Evolutionary conservation across 495 filamentous ascomycete species (phyloP).

Genomic region (Talaromyces thailandensis): DNA sequence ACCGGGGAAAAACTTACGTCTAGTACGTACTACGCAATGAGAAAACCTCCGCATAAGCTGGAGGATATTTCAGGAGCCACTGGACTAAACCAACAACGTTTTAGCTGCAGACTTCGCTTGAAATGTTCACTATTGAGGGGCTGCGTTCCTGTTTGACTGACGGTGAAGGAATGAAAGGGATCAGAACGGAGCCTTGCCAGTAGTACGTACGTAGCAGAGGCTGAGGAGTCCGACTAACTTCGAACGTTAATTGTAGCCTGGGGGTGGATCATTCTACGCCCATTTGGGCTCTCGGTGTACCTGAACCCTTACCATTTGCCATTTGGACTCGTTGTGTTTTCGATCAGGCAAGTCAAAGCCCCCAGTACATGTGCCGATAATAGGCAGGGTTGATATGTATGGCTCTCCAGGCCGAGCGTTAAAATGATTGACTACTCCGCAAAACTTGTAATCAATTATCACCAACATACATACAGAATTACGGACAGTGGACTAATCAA

Average conservation of each 20-base stretch:
- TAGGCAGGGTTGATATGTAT: neutral
- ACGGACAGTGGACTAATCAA: neutral
- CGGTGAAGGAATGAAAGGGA: neutral
- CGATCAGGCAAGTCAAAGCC: neutral
- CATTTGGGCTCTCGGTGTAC: neutral
- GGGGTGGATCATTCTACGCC: slow-evolving; percentile 3
- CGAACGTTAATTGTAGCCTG: neutral
- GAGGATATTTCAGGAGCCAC: neutral
- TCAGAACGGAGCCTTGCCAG: neutral
- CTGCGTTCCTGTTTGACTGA: neutral
- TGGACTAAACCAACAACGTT: neutral
- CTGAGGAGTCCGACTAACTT: neutral
- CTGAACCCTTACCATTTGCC: neutral
- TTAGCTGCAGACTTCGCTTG: neutral
- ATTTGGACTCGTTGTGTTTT: neutral
- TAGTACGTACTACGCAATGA: too few species aligned
- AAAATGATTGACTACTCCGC: neutral
- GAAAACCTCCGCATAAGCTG: neutral
- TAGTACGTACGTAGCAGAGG: neutral
- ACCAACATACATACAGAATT: neutral
- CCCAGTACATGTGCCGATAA: neutral
- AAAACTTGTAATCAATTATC: neutral
- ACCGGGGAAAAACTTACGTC: neutral
- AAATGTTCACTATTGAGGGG: neutral
- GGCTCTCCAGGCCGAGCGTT: neutral